Evolutionary conservation across 805 yeast genomes (phyloP).

Genomic region (Kodamaea fukazawae): DNA sequence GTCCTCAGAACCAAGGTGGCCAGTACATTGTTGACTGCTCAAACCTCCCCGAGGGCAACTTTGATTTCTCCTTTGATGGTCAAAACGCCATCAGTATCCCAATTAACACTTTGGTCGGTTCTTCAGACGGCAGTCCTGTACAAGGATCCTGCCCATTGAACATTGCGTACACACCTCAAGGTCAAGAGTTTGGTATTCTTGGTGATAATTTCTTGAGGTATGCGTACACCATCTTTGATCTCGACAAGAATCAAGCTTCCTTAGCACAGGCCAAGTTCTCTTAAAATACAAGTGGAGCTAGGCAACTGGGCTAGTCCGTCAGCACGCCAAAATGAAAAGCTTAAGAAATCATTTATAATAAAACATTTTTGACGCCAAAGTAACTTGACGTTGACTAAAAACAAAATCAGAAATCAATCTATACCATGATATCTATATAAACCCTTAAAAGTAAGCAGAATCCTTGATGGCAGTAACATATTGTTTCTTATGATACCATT

Average conservation of each 20-base stretch:
- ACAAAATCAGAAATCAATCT: too few species aligned
- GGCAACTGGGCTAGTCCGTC: too few species aligned
- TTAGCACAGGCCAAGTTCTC: conserved; percentile 33
- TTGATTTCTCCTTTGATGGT: background rate
- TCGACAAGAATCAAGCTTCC: conserved; percentile 39
- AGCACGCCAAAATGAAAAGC: too few species aligned
- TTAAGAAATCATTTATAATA: too few species aligned
- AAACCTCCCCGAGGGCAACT: background rate
- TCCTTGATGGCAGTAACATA: conserved; percentile 25
- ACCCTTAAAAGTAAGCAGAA: conserved; percentile 16
- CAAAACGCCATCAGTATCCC: background rate
- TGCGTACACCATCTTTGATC: conserved; percentile 24
- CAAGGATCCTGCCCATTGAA: too few species aligned
- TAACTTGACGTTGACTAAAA: too few species aligned
- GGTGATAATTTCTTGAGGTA: conserved; percentile 28
- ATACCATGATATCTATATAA: too few species aligned
- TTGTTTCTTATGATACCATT: conserved; percentile 22
- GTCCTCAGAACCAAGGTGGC: background rate
- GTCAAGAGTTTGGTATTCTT: conserved; percentile 11
- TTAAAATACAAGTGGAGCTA: too few species aligned
- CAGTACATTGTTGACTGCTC: background rate
- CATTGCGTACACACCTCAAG: too few species aligned
- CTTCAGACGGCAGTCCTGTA: background rate
- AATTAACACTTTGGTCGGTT: background rate
- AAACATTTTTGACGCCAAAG: too few species aligned